Percentiles rank a stretch among this genome's conserved stretches.
These are phyloP conservation scores for Hypoxylon sp. DNA, from an alignment of 2,329 filamentous ascomycete species.

Conservation along the genomic window DNA sequence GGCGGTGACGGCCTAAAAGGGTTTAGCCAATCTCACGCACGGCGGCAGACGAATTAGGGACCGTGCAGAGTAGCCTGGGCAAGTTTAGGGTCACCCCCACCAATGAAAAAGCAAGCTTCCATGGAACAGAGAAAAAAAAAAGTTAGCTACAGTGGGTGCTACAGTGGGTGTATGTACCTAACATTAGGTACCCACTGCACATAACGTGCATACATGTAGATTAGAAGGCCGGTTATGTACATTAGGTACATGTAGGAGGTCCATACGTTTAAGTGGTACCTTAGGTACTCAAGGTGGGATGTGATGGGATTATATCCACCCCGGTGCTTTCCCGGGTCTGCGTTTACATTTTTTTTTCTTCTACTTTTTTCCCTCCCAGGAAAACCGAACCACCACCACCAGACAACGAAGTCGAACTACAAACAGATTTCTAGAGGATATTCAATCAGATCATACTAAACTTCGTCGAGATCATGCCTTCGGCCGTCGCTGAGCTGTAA, in stretches of 20 bases:
- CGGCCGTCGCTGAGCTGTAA: conserved; percentile 93
- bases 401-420: conserved; percentile 78
- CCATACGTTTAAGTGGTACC: not conserved
- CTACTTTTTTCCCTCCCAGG: conserved; percentile 54
- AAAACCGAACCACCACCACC: conserved; percentile 56
- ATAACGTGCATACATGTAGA: conserved; percentile 18
- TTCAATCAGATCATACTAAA: conserved; percentile 57
- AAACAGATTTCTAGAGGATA: conserved; percentile 48
- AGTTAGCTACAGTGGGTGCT: conserved; percentile 38
- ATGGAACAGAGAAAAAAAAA: conserved; percentile 50
- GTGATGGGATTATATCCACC: conserved; percentile 41
- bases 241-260: no score
- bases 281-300: conserved; percentile 17
- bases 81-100: conserved; percentile 45
- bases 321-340: conserved; percentile 51
- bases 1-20: conserved; percentile 51
- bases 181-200: not conserved
- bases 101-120: conserved; percentile 27
- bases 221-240: not conserved
- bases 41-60: conserved; percentile 49
- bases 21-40: conserved; percentile 34
- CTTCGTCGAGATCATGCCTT: conserved; percentile 82
- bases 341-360: conserved; percentile 50
- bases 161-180: not conserved
- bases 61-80: conserved; percentile 26